Conservation (phyloP, 129 eudicot species). For the Solidago caesia region DNA sequence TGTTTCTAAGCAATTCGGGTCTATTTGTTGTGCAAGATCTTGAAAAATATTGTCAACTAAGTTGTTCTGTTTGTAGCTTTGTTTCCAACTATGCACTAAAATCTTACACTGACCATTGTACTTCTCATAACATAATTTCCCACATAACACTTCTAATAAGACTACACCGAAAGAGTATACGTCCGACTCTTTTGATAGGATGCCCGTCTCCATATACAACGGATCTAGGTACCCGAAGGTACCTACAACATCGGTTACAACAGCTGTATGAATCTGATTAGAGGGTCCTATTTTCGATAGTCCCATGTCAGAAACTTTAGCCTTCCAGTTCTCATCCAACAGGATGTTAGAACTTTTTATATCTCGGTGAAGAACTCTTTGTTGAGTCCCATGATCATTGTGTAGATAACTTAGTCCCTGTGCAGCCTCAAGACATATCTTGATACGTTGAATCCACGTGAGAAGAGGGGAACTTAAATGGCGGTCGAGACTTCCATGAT, state of each 20-base stretch:
- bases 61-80: neutral
- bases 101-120: neutral
- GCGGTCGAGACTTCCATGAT: neutral
- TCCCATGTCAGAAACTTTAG: neutral
- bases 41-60: neutral
- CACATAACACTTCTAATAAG: slow-evolving; percentile 5
- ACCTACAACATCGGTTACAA: neutral
- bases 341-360: neutral
- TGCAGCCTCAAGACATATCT: neutral
- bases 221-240: neutral
- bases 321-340: neutral
- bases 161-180: slow-evolving; percentile 10
- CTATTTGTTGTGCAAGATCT: neutral
- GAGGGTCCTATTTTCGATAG: neutral
- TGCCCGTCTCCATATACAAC: neutral
- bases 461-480: neutral
- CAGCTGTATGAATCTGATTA: neutral
- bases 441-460: neutral
- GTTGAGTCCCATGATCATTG: neutral
- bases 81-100: neutral
- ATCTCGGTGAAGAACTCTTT: neutral
- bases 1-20: neutral
- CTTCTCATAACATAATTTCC: neutral
- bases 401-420: neutral
- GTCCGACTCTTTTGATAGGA: neutral